phyloP scores from a whole-genome alignment of 495 filamentous ascomycete species.

The Annulohypoxylon bovei region DNA sequence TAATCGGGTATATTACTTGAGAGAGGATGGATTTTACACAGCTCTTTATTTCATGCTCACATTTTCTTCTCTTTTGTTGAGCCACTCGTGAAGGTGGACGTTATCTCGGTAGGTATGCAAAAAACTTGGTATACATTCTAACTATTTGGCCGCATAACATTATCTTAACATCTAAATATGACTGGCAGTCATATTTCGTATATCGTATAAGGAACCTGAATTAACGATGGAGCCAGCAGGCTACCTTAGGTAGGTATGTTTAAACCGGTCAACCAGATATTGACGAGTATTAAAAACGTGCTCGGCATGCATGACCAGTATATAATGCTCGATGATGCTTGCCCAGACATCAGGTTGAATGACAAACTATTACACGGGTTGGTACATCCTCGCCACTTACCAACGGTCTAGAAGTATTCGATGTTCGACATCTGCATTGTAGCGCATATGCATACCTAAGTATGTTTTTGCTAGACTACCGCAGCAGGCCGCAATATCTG shows the following conservation, averaged over 20 bases:
- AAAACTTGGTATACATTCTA: no score
- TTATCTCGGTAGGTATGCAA: no score
- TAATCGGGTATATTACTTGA: no score
- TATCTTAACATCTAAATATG: not conserved
- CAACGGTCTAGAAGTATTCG: not conserved
- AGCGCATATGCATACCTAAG: not conserved
- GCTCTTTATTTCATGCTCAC: no score
- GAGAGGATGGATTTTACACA: no score
- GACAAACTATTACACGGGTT: not conserved
- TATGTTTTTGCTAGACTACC: not conserved
- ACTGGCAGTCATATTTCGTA: not conserved
- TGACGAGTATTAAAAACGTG: not conserved
- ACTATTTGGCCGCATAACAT: not conserved
- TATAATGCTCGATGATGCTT: not conserved
- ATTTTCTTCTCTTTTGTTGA: not conserved
- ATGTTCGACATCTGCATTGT: not conserved
- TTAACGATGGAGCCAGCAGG: not conserved
- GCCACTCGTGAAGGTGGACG: no score
- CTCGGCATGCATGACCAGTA: not conserved
- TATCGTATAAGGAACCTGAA: not conserved
- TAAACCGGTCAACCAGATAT: not conserved
- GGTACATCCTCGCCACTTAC: not conserved
- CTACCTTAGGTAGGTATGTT: no score
- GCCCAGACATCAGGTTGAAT: not conserved
- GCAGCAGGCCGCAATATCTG: not conserved